Base-by-base conservation (phyloP, 2,329 filamentous ascomycete genomes). In the Botryotinia narcissicola region DNA sequence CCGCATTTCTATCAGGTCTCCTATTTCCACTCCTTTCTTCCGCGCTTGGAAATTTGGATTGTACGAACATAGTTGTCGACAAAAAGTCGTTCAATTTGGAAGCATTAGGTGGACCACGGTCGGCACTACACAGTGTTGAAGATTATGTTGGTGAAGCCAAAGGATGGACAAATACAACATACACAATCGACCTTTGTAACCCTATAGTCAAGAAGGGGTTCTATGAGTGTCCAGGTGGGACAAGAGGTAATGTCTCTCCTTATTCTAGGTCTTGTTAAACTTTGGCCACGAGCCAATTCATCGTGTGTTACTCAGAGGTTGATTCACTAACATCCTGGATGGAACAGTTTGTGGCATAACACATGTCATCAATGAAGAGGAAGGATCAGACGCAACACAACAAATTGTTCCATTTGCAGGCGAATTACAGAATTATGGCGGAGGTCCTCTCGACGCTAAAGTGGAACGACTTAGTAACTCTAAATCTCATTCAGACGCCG, bases 101-200 rank as follows among this genome's bases (percentile, higher is more conserved):
- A 40, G 82, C 85, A 75, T 87, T 95, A 12, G 85, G 84, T 9
- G 93, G 92, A 1, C 90, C 91, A 48, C 91, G 92, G 81, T 88
- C 90, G 0, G 90, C 94, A 54, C 86, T 93, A 72, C 88, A 88
- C 67, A 85, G 84, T 79, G 82, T 86, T 48, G 80, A 84, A 22
- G 79, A 81, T 8, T 79, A 79, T 12, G 82, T 86, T 48, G 81
- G 84, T 5, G 80, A 80, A 16, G 86, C 86, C 32, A 86, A 85
- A 25, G 85, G 85, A 25, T 84, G 88, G 42, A 86, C 85, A 74
- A 96, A 96, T 82, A 93, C 90, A 40, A 95, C 93, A 61, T 97
- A 94, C 82, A 95, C 93, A 0, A 81, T 97, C 73, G 92, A 97
- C 79, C 86, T 97, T 67, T 97, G 94, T 83, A 83, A 85, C 70